Evolutionary conservation across 257 asterid genomes (phyloP).

Genomic region (Plantago elongata): DNA sequence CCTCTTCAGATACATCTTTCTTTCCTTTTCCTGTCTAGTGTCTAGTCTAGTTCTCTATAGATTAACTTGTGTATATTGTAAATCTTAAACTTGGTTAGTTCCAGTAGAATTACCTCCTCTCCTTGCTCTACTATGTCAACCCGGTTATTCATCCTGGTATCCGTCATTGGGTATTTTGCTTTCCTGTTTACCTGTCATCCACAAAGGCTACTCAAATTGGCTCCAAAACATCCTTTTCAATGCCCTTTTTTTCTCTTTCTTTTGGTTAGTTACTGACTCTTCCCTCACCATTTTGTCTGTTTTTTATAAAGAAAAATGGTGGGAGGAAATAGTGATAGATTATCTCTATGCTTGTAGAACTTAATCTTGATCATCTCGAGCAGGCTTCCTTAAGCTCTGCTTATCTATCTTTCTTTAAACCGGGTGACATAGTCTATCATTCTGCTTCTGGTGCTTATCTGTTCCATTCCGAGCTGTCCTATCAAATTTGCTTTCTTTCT

Average conservation of each 20-base stretch:
- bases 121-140: constrained; percentile 13
- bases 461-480: constrained; percentile 2
- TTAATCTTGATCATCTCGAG: constrained; percentile 19
- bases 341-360: constrained; percentile 27
- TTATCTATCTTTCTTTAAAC: constrained; percentile 16
- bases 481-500: constrained; percentile 14
- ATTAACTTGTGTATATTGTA: constrained; percentile 39
- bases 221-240: constrained; percentile 6
- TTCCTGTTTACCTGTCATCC: not conserved
- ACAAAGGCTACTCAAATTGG: constrained; percentile 21
- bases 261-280: constrained; percentile 30
- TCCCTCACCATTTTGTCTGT: constrained; percentile 52
- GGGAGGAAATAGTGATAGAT: constrained; percentile 39
- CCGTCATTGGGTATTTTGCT: not conserved
- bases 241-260: constrained; percentile 10
- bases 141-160: constrained; percentile 16
- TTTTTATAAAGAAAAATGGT: constrained; percentile 60
- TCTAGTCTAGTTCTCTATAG: constrained; percentile 13
- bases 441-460: constrained; percentile 17
- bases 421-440: constrained; percentile 21
- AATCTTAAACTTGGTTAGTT: constrained; percentile 28
- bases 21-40: constrained; percentile 5
- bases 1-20: constrained; percentile 12
- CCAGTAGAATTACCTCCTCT: constrained; percentile 13
- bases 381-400: constrained; percentile 22